phyloP scores from a whole-genome alignment of 2,329 filamentous ascomycete genomes.

The Pseudogymnoascus sp. region DNA sequence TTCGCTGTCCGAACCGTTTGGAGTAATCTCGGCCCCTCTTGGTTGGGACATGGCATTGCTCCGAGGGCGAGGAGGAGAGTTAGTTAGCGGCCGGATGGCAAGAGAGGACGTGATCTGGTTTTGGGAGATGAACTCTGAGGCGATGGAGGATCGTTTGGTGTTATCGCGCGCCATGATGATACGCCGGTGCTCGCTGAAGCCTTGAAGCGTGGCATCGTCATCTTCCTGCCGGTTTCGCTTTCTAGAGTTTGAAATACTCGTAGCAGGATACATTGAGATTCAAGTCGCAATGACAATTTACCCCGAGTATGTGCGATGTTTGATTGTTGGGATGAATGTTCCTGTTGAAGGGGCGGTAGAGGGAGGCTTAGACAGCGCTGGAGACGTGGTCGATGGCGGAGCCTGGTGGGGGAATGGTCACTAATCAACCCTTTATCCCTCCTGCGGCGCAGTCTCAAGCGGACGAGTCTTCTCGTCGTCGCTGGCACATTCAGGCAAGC shows the following conservation, averaged over 20 bases:
- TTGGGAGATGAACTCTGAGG: neutral
- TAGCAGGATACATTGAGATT: neutral
- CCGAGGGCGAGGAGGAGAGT: slow-evolving; percentile 2
- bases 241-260: neutral
- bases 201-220: slow-evolving; percentile 15
- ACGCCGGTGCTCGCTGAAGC: slow-evolving; percentile 26
- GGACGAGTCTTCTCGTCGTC: neutral
- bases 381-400: neutral
- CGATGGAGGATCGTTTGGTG: neutral
- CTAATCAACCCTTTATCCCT: neutral
- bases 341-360: neutral
- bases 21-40: slow-evolving; percentile 21
- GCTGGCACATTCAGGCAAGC: neutral
- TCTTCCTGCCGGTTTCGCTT: slow-evolving; percentile 15
- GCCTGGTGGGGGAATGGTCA: neutral
- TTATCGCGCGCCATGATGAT: slow-evolving; percentile 2
- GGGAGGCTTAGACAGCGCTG: neutral
- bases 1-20: slow-evolving; percentile 25
- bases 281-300: neutral
- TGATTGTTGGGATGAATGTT: neutral
- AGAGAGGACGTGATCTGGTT: slow-evolving; percentile 17
- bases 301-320: neutral
- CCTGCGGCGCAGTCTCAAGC: neutral
- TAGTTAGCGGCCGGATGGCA: slow-evolving; percentile 8
- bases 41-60: slow-evolving; percentile 16